A percentile compares a stretch with the other conserved stretches of the same genome.
Conservation (phyloP, 2,329 filamentous ascomycete species). For the Claviceps capensis region DNA sequence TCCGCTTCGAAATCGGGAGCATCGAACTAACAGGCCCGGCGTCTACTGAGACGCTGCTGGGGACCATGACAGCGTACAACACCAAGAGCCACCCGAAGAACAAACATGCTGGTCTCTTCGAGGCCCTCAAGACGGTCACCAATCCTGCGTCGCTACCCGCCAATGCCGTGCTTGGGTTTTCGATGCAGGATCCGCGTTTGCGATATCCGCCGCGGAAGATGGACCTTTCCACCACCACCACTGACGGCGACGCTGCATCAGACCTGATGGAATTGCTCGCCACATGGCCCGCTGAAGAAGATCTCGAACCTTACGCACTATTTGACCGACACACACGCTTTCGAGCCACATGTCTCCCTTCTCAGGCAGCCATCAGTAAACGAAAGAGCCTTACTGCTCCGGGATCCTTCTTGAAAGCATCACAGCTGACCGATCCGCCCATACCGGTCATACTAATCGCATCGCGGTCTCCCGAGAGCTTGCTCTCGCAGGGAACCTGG, state of each 20-base stretch:
- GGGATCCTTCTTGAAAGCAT: constrained; percentile 44
- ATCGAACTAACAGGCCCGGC: constrained; percentile 50
- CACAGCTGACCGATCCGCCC: constrained; percentile 46
- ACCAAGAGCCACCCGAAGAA: constrained; percentile 14
- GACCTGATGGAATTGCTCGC: constrained; percentile 47
- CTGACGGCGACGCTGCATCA: constrained; percentile 11
- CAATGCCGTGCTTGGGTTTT: constrained; percentile 59
- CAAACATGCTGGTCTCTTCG: constrained; percentile 35
- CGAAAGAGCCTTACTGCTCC: constrained; percentile 51
- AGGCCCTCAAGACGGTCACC: constrained; percentile 41
- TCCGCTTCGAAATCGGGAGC: constrained; percentile 53
- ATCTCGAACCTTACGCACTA: constrained; percentile 35
- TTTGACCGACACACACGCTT: constrained; percentile 58
- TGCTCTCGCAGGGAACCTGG: constrained; percentile 56
- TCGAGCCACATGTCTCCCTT: constrained; percentile 49
- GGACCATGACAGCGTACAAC: constrained; percentile 45
- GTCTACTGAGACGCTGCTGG: constrained; percentile 64
- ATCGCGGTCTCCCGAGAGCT: constrained; percentile 33
- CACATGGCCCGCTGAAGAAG: constrained; percentile 50
- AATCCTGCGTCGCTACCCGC: constrained; percentile 57
- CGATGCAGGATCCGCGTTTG: constrained; percentile 66
- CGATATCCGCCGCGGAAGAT: constrained; percentile 55
- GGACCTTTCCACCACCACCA: constrained; percentile 20
- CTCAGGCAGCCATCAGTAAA: constrained; percentile 70
- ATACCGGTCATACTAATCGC: constrained; percentile 67